These are phyloP conservation scores for Nakaseomyces delphensis DNA, from an alignment of 1,139 yeast species.

Conservation along the genomic window DNA sequence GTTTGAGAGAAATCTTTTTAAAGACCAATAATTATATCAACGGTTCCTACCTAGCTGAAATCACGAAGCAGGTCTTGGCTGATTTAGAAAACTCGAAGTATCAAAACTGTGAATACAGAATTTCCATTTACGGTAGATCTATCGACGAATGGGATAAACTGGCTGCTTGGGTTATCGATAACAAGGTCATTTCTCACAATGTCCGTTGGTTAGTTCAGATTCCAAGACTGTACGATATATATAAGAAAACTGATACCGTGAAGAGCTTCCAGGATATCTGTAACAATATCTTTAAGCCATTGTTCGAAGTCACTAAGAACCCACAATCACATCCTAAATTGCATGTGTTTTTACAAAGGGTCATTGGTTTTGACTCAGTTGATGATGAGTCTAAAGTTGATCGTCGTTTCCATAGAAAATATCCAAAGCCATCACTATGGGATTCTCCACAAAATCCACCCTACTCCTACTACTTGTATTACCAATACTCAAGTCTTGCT, in stretches of 20 bases:
- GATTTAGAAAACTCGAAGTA: conserved; percentile 92
- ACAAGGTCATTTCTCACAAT: conserved; percentile 83
- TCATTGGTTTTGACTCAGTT: conserved; percentile 95
- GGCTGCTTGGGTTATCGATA: conserved; percentile 91
- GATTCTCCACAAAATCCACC: conserved; percentile 76
- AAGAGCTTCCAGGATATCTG: conserved; percentile 66
- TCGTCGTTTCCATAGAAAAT: conserved; percentile 67
- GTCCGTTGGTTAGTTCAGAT: conserved; percentile 96
- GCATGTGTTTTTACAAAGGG: conserved; percentile 80
- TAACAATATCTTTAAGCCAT: conserved; percentile 74
- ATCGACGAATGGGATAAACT: conserved; percentile 90
- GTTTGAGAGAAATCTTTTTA: conserved; percentile 88
- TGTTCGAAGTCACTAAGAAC: conserved; percentile 79
- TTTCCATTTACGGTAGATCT: conserved; percentile 86
- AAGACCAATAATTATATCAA: conserved; percentile 89
- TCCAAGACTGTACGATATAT: conserved; percentile 86
- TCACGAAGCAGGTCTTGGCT: conserved; percentile 85
- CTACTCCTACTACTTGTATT: conserved; percentile 90
- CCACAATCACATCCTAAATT: conserved; percentile 85
- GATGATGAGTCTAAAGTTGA: conserved; percentile 96
- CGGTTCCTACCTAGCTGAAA: conserved; percentile 85
- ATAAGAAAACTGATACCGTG: conserved; percentile 69
- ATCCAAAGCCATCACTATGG: conserved; percentile 82
- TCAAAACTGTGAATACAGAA: conserved; percentile 94
- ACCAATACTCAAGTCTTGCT: conserved; percentile 75